Conservation (phyloP, 768 basidiomycete species). For the Polyporus arcularius region DNA sequence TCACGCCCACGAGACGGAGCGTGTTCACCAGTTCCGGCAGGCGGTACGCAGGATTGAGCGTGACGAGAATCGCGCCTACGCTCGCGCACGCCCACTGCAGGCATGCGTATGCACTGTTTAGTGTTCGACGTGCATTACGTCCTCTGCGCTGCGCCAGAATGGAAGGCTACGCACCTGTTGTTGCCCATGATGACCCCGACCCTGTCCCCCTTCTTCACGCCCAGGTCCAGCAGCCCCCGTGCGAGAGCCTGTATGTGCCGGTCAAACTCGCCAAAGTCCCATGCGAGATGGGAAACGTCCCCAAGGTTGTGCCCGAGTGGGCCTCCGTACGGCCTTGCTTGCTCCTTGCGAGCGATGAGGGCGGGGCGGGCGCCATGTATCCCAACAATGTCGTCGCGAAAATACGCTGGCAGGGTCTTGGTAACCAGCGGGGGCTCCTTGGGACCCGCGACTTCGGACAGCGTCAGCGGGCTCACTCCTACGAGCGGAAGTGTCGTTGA, state of each 20-base stretch:
- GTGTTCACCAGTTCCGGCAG: constrained; percentile 67
- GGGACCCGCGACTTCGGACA: constrained; percentile 60
- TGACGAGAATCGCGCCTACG: constrained; percentile 81
- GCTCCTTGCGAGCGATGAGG: constrained; percentile 64
- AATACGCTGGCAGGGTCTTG: constrained; percentile 64
- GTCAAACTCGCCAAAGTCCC: constrained; percentile 76
- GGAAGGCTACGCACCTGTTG: constrained; percentile 55
- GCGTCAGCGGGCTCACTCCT: constrained; percentile 1
- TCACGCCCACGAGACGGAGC: constrained; percentile 63
- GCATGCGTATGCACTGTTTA: constrained; percentile 68
- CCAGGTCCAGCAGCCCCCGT: constrained; percentile 66
- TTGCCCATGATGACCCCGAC: constrained; percentile 86
- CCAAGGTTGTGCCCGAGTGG: constrained; percentile 54
- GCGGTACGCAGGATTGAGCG: constrained; percentile 82
- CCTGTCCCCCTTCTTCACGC: constrained; percentile 73
- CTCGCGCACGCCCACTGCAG: constrained; percentile 88
- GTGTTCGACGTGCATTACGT: neutral
- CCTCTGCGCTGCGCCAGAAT: neutral
- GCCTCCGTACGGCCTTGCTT: constrained; percentile 58
- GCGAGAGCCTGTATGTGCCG: constrained; percentile 66
- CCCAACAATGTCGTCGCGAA: constrained; percentile 54
- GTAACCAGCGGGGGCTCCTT: constrained; percentile 53
- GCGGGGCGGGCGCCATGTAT: constrained; percentile 55
- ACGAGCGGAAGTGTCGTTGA: neutral
- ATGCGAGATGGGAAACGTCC: constrained; percentile 55